These are phyloP conservation scores for Massospora cicadina DNA, from an alignment of 371 early-diverging fungal genomes.

Conservation along the genomic window DNA sequence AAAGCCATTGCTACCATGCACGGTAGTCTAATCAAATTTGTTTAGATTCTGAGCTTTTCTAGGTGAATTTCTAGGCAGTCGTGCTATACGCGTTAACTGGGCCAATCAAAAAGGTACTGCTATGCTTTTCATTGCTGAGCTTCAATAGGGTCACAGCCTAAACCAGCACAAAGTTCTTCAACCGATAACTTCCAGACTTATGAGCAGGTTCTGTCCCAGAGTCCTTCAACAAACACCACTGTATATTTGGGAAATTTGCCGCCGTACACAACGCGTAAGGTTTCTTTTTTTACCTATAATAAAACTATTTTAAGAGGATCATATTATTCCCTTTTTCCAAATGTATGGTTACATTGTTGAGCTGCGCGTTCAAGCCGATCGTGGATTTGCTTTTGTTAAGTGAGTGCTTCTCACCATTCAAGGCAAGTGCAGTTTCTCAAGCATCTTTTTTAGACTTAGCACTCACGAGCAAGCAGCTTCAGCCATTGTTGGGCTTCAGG, in stretches of 20 bases:
- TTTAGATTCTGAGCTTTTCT: background rate
- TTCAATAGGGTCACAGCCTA: background rate
- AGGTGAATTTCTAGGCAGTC: constrained; percentile 30
- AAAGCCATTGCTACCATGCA: constrained; percentile 63
- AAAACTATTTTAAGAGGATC: constrained; percentile 29
- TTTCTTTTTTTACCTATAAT: constrained; percentile 10
- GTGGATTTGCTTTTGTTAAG: constrained; percentile 83
- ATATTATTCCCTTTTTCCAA: constrained; percentile 55
- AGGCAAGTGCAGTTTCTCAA: background rate
- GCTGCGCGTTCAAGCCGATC: constrained; percentile 63
- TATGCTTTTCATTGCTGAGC: background rate
- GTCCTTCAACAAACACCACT: constrained; percentile 61
- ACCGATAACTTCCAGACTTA: constrained; percentile 29
- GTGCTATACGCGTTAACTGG: constrained; percentile 51
- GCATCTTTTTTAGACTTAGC: constrained; percentile 35
- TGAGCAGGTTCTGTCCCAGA: constrained; percentile 47
- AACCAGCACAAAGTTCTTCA: background rate
- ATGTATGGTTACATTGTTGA: constrained; percentile 56
- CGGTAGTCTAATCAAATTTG: constrained; percentile 21
- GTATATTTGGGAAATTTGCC: constrained; percentile 78
- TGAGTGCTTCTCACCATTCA: constrained; percentile 15
- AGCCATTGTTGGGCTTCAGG: constrained; percentile 64
- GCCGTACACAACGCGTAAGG: constrained; percentile 44
- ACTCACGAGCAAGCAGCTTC: constrained; percentile 75
- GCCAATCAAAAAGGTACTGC: constrained; percentile 53